Base-by-base conservation (phyloP, 2,329 filamentous ascomycete genomes). In the Didymella segeticola region DNA sequence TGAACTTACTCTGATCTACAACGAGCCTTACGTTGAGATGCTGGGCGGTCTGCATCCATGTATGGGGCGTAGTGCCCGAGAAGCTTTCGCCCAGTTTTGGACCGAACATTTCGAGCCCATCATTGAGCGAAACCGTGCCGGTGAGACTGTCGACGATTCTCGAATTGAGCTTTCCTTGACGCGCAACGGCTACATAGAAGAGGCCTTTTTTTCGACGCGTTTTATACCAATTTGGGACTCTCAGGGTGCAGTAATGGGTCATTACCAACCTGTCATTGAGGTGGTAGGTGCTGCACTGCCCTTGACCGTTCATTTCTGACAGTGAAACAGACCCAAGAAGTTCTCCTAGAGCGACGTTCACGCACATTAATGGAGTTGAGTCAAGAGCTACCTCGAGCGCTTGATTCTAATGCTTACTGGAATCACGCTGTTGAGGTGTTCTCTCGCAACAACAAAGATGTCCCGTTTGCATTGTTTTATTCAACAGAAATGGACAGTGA, bases 151-250 rank as follows among this genome's bases (percentile, higher is more conserved):
- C n/a, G n/a, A n/a, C 27, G 58, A 68, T 66, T 84, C 90, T 51
- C 89, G 93, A 62, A 87, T 91, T 54, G 83, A 84, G 38, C 79
- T 93, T 1, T 90, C 91, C 63, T 80, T 93, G 22, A 77, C 81
- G 15, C 83, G 89, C 8, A 82, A 87, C 56, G 84, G 85, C 1
- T 89, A 83, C 56, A 72, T 90, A 5, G 89, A 95, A 71, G 90
- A 93, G 67, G 86, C 88, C 0, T 93, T 89, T 67, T 93, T 92
- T 69, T 89, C 87, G 12, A 91, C 89, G 86, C 88, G 86, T 2
- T 85, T 93, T 26, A 86, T 92, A 22, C 90, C 90, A 0, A 78
- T 93, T 36, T 81, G 92, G 2, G 89, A 89, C 3, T 79, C 80
- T 14, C 85, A 89, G 49, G 90, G 90, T 1, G 81, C 83, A 10